Base-by-base conservation (phyloP, 2,329 filamentous ascomycete genomes). In the Epichloe festucae region DNA sequence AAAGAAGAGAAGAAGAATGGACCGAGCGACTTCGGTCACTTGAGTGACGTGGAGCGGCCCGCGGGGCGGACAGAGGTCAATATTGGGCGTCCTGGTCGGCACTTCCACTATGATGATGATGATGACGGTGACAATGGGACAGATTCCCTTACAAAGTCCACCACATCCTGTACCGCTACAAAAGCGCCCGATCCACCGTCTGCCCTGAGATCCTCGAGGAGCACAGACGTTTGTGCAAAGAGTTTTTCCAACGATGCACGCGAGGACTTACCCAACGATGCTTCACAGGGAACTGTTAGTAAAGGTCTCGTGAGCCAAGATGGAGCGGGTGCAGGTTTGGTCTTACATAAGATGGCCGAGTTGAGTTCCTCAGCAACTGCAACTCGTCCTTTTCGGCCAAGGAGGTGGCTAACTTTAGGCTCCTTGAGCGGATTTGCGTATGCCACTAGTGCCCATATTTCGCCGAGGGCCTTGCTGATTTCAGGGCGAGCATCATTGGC, bases 331-430 rank as follows among this genome's bases (percentile, higher is more conserved):
- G 15, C 12, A 19, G 8, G 27, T 19, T 11, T 47, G 38, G 15
- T 75, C 82, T 71, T 72, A 95, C 89, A 82, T 54, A 98, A 68
- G 60, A 98, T 95, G 46, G 89, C 90, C 54, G 88, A 87, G 67
- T 97, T 97, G 52, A 98, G 73, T 66, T 95, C 90, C 70, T 98
- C 93, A 8, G 90, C 90, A 41, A 97, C 88, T 17, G 81, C 75
- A 17, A 83, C 79, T 43, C 93, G 75, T 1, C 87, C 89, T 49
- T 78, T 79, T 40, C 78, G 75, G 60, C 95, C 87, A 52, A 98
- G 72, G 54, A 96, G 71, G 62, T 88, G 84, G 15, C 84, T 83
- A 53, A 96, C 78, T 53, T 85, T 79, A 47, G 78, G 75, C 55
- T 87, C 88, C 58, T 83, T 81, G 15, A 85, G 75, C 0, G 90